Conservation (phyloP, 805 yeast species). For the Saccharomycopsis fodiens region DNA sequence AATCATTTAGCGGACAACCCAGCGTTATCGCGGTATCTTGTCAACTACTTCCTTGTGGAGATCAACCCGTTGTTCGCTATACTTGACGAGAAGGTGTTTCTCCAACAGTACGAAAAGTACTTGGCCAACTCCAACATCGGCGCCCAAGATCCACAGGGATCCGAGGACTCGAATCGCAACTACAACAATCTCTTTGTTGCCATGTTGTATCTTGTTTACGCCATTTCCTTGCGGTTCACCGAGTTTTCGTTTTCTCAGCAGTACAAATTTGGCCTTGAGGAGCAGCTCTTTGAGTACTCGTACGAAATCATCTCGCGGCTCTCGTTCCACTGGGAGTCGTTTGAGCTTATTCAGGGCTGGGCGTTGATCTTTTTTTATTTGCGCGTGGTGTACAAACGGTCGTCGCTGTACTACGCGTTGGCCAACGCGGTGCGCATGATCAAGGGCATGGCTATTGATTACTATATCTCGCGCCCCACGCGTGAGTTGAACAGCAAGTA, state of each 20-base stretch:
- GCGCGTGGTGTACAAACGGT: slow-evolving; percentile 37
- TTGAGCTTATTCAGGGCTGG: slow-evolving; percentile 46
- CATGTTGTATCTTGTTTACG: slow-evolving; percentile 39
- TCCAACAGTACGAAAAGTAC: slow-evolving; percentile 37
- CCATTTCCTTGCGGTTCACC: slow-evolving; percentile 43
- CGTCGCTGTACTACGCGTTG: slow-evolving; percentile 35
- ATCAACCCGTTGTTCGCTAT: slow-evolving; percentile 48
- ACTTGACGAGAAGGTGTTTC: slow-evolving; percentile 45
- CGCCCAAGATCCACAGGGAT: slow-evolving; percentile 4
- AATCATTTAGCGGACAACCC: background rate
- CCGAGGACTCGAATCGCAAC: slow-evolving; percentile 26
- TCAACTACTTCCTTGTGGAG: slow-evolving; percentile 37
- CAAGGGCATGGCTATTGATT: slow-evolving; percentile 37
- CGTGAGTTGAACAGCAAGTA: slow-evolving; percentile 22
- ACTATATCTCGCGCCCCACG: slow-evolving; percentile 25
- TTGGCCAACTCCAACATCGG: slow-evolving; percentile 9
- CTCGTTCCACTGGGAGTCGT: slow-evolving; percentile 44
- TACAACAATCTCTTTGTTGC: slow-evolving; percentile 39
- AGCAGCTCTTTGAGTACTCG: slow-evolving; percentile 34
- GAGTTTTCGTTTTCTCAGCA: slow-evolving; percentile 30
- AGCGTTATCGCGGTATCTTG: slow-evolving; percentile 16
- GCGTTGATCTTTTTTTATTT: slow-evolving; percentile 37
- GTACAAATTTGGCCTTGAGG: slow-evolving; percentile 30
- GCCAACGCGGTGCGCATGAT: slow-evolving; percentile 37
- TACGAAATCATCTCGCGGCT: slow-evolving; percentile 32